A percentile compares a stretch with the other conserved stretches of the same genome.
phyloP scores from a whole-genome alignment of 2,329 filamentous ascomycete species.

The Nannizziopsis barbatae region DNA sequence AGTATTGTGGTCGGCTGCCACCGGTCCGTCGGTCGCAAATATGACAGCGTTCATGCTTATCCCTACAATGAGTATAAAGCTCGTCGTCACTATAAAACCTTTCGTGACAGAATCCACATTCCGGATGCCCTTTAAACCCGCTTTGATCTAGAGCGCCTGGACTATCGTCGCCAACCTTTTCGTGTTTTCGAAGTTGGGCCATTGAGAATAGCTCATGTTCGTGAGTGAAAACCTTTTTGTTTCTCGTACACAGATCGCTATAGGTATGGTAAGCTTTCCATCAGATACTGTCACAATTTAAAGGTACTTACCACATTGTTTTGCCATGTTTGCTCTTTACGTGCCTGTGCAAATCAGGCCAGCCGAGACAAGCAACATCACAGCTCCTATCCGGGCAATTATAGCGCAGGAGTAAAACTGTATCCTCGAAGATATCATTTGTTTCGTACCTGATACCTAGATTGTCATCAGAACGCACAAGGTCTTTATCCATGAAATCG shows the following conservation, averaged over 20 bases:
- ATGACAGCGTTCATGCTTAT: conserved; percentile 90
- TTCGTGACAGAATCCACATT: conserved; percentile 84
- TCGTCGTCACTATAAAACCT: conserved; percentile 96
- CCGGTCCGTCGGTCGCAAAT: conserved; percentile 65
- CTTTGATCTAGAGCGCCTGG: conserved; percentile 85
- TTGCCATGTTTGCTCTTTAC: conserved; percentile 73
- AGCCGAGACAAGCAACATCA: conserved; percentile 72
- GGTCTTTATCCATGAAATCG: conserved; percentile 64
- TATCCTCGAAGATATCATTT: conserved; percentile 82
- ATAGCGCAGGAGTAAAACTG: conserved; percentile 74
- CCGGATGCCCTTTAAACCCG: conserved; percentile 88
- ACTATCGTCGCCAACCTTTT: conserved; percentile 80
- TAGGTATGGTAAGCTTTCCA: conserved; percentile 3
- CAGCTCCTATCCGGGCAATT: conserved; percentile 84
- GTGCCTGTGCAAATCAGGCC: conserved; percentile 69
- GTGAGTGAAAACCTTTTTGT: conserved; percentile 98
- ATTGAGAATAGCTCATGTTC: conserved; percentile 87
- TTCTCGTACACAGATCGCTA: conserved; percentile 74
- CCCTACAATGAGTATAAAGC: conserved; percentile 82
- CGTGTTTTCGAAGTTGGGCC: conserved; percentile 72
- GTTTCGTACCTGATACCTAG: conserved; percentile 87
- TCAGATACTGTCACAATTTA: not conserved
- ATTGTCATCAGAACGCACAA: conserved; percentile 68
- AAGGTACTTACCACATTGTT: conserved; percentile 57
- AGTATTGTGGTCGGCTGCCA: conserved; percentile 72